A percentile compares a stretch with the other conserved stretches of the same genome.
Conservation (phyloP, 2,329 filamentous ascomycete genomes). For the Teratosphaeria zuluensis region DNA sequence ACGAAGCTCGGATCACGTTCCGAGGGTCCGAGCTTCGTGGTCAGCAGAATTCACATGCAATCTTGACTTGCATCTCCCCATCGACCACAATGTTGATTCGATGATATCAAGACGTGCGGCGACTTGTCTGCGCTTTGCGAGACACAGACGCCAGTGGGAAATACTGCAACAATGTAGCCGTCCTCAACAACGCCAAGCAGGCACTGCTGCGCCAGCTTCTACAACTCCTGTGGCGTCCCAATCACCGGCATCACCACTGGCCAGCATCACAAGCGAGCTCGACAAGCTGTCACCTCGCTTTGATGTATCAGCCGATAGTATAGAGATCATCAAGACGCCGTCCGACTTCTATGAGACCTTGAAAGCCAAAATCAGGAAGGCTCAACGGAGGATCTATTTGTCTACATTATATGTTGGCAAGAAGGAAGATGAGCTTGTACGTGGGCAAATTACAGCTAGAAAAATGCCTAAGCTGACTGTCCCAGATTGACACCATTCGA, state of each 20-base stretch:
- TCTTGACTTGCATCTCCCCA: slow-evolving; percentile 1
- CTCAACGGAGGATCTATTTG: slow-evolving; percentile 72
- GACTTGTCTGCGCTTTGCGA: slow-evolving; percentile 16
- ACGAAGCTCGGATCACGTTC: background rate
- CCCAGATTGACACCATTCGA: slow-evolving; percentile 63
- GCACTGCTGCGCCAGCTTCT: slow-evolving; percentile 12
- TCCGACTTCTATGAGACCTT: slow-evolving; percentile 84
- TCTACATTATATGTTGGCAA: slow-evolving; percentile 97
- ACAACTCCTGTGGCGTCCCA: slow-evolving; percentile 9
- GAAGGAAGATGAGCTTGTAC: slow-evolving; percentile 73
- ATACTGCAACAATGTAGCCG: slow-evolving; percentile 6
- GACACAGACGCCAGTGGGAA: background rate
- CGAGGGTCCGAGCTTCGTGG: background rate
- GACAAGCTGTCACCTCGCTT: slow-evolving; percentile 88
- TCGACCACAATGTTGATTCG: slow-evolving; percentile 9
- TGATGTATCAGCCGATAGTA: slow-evolving; percentile 69
- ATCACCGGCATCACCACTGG: slow-evolving; percentile 43
- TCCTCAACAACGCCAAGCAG: slow-evolving; percentile 15
- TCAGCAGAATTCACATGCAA: background rate
- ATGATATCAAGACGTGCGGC: slow-evolving; percentile 21
- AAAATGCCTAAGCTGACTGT: slow-evolving; percentile 1
- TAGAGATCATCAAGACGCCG: slow-evolving; percentile 69
- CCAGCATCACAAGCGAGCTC: slow-evolving; percentile 59
- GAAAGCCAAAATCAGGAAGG: slow-evolving; percentile 76
- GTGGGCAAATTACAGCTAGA: slow-evolving; percentile 7